Evolutionary conservation across 140 eudicot genomes (phyloP).

Genomic region (Artemisia princeps): DNA sequence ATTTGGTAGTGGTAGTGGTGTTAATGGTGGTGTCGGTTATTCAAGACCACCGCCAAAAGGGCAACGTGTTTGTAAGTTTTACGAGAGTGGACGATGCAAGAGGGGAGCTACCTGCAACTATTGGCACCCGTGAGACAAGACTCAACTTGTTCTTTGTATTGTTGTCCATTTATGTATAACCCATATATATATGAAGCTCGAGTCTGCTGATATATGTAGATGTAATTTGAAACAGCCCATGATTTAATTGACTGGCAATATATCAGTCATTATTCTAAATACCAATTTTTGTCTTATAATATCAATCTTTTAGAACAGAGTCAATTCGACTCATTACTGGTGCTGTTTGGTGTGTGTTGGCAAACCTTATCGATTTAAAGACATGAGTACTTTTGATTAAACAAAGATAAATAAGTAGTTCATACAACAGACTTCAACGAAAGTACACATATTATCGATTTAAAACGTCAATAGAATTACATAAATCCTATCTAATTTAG

Average conservation of each 20-base stretch:
- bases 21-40: constrained; percentile 46
- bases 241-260: constrained; percentile 29
- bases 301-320: not conserved
- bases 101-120: constrained; percentile 66
- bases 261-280: constrained; percentile 26
- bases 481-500: too few relatives aligned
- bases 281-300: constrained; percentile 21
- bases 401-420: too few relatives aligned
- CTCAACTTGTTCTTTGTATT: constrained; percentile 12
- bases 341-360: not conserved
- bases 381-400: too few relatives aligned
- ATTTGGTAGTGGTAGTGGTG: constrained; percentile 30
- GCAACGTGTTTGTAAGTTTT: constrained; percentile 64
- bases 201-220: constrained; percentile 23
- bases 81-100: constrained; percentile 68
- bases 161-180: constrained; percentile 31
- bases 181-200: constrained; percentile 26
- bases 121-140: constrained; percentile 46
- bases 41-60: constrained; percentile 49
- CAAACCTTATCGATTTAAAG: too few relatives aligned
- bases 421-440: too few relatives aligned
- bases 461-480: too few relatives aligned
- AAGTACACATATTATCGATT: too few relatives aligned
- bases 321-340: not conserved
- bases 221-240: constrained; percentile 25